phyloP scores from a whole-genome alignment of 129 eudicot genomes.

The Oenanthe sinensis region DNA sequence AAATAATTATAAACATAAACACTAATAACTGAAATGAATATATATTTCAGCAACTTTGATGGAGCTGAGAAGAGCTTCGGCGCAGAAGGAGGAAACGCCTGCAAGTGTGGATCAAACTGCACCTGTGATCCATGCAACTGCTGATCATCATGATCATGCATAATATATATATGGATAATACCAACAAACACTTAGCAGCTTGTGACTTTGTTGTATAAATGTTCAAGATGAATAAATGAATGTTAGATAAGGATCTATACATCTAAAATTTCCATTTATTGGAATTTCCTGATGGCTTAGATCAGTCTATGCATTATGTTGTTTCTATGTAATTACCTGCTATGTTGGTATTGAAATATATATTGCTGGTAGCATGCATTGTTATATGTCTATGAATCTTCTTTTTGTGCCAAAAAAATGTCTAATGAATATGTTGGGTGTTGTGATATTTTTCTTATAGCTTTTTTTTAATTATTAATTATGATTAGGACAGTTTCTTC shows the following conservation, averaged over 20 bases:
- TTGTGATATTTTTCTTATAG: no score
- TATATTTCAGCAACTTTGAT: slow-evolving; percentile 23
- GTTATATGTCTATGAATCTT: no score
- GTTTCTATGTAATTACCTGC: background rate
- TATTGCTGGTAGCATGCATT: background rate
- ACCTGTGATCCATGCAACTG: slow-evolving; percentile 13
- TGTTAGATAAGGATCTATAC: background rate
- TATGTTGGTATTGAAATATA: slow-evolving; percentile 4
- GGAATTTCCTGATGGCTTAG: slow-evolving; percentile 3
- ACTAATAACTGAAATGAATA: background rate
- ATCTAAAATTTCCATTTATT: background rate
- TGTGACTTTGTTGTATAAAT: background rate
- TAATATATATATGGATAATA: background rate
- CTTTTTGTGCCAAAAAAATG: no score
- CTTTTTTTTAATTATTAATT: no score
- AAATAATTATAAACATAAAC: background rate
- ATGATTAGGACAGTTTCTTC: no score
- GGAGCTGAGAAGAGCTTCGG: slow-evolving; percentile 38
- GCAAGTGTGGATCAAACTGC: slow-evolving; percentile 63
- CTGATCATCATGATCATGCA: background rate
- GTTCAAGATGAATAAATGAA: background rate
- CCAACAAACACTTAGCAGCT: slow-evolving; percentile 8
- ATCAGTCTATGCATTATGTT: background rate
- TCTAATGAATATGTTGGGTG: no score
- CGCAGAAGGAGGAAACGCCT: slow-evolving; percentile 39